Evolutionary conservation across 495 filamentous ascomycete genomes (phyloP).

Genomic region (Jackrogersella multiformis): DNA sequence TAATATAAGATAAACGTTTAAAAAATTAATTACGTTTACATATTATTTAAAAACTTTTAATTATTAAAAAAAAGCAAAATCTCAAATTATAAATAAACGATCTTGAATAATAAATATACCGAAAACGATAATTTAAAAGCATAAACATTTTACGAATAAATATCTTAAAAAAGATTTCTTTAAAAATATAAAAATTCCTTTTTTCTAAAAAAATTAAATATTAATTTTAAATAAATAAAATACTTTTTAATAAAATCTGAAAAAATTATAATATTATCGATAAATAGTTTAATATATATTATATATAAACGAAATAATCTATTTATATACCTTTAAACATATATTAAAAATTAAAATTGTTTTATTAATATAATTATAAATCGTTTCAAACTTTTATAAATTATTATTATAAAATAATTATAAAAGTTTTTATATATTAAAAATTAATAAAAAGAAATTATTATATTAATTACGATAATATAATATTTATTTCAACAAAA

Average conservation of each 20-base stretch:
- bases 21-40: too few species aligned
- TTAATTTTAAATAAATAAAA: background rate
- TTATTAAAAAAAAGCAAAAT: background rate
- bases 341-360: background rate
- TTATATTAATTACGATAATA: too few species aligned
- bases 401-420: background rate
- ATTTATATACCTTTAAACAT: background rate
- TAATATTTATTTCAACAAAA: too few species aligned
- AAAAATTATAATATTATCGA: background rate
- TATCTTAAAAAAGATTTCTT: too few species aligned
- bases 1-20: too few species aligned
- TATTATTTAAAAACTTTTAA: too few species aligned
- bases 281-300: background rate
- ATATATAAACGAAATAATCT: too few species aligned
- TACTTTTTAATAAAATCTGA: background rate
- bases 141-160: background rate
- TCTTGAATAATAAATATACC: background rate
- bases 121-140: background rate
- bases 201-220: background rate
- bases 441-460: too few species aligned
- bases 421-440: background rate
- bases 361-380: background rate
- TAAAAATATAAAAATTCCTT: background rate
- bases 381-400: too few species aligned
- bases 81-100: background rate